Evolutionary conservation across 352 stramenopile species (phyloP).

Genomic region (Phytophthora colocasiae): DNA sequence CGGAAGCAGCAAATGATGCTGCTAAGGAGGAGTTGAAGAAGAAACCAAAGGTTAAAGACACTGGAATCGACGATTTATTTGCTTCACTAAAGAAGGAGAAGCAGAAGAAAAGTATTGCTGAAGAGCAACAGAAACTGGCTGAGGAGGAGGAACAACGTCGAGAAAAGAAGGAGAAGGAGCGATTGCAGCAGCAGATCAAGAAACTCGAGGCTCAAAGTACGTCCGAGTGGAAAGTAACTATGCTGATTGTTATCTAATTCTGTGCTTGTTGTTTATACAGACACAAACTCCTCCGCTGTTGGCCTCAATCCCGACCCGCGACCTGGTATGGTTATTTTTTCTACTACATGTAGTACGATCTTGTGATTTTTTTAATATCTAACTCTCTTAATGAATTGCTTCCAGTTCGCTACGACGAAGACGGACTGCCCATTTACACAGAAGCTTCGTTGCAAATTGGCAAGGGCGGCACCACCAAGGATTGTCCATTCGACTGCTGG

Average conservation of each 20-base stretch:
- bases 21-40: constrained; percentile 30
- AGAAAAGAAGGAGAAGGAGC: constrained; percentile 68
- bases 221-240: constrained; percentile 13
- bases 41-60: constrained; percentile 31
- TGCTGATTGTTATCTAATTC: constrained; percentile 1
- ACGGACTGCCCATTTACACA: constrained; percentile 89
- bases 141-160: constrained; percentile 50
- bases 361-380: not conserved
- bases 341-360: not conserved
- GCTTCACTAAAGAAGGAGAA: constrained; percentile 78
- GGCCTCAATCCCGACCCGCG: constrained; percentile 75
- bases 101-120: constrained; percentile 63
- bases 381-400: constrained; percentile 2
- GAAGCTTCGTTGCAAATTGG: constrained; percentile 85
- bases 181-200: constrained; percentile 82
- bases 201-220: constrained; percentile 82
- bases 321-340: constrained; percentile 54
- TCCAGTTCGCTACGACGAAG: constrained; percentile 85
- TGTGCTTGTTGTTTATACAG: constrained; percentile 32
- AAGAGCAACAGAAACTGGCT: constrained; percentile 61
- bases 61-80: constrained; percentile 86
- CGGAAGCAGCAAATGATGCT: constrained; percentile 1
- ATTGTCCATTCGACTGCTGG: constrained; percentile 93
- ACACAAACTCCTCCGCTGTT: constrained; percentile 77
- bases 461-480: constrained; percentile 81